phyloP scores from a whole-genome alignment of 1,139 yeast genomes.

The Magnusiomyces clavatus region DNA sequence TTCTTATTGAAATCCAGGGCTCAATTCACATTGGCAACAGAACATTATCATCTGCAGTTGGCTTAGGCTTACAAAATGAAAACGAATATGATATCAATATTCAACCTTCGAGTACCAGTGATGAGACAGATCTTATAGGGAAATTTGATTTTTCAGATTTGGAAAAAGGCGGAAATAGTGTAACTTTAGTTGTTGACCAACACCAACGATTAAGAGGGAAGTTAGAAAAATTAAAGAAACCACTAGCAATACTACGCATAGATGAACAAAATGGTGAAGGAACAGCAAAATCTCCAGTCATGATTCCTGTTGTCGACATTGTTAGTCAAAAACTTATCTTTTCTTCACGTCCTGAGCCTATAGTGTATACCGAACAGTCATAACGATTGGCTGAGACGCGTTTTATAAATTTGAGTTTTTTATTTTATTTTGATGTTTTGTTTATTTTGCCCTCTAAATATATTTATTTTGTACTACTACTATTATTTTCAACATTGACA shows the following conservation, averaged over 20 bases:
- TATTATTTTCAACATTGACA: not conserved
- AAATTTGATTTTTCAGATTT: conserved; percentile 21
- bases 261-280: conserved; percentile 9
- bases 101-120: not conserved
- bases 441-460: not conserved
- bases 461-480: not conserved
- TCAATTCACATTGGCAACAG: conserved; percentile 25
- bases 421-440: too few relatives aligned
- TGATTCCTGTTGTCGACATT: conserved; percentile 25
- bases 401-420: not conserved
- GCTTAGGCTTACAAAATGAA: conserved; percentile 9
- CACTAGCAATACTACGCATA: conserved; percentile 28
- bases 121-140: conserved; percentile 17
- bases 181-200: conserved; percentile 27
- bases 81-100: not conserved
- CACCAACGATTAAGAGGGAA: conserved; percentile 32
- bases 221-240: conserved; percentile 28
- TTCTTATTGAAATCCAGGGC: conserved; percentile 31
- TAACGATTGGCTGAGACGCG: too few relatives aligned
- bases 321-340: conserved; percentile 30
- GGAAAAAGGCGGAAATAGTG: conserved; percentile 20
- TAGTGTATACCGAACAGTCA: conserved; percentile 15
- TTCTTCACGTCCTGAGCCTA: conserved; percentile 31
- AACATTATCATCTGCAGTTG: conserved; percentile 17
- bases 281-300: conserved; percentile 16